Evolutionary conservation across 2,329 filamentous ascomycete genomes (phyloP).

Genomic region (Penicillium vulpinum): DNA sequence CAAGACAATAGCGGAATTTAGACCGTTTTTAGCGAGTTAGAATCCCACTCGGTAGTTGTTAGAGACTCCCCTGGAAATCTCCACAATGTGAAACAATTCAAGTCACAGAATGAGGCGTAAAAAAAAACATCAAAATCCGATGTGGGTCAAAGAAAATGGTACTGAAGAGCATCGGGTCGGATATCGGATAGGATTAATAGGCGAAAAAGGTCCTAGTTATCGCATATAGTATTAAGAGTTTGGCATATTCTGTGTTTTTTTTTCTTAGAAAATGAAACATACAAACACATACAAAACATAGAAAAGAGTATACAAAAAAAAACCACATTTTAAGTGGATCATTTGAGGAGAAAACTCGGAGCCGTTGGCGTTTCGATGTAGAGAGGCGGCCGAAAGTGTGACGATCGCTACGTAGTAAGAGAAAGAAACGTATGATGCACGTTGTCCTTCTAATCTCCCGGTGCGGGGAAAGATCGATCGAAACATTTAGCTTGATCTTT

Average conservation of each 20-base stretch:
- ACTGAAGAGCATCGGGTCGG: not conserved
- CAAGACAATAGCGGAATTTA: too few relatives aligned
- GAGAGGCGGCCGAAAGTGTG: constrained; percentile 19
- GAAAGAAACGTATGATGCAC: not conserved
- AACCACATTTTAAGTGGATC: not conserved
- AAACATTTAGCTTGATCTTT: too few relatives aligned
- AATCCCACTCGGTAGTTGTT: constrained; percentile 16
- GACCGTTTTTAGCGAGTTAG: not conserved
- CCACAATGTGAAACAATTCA: constrained; percentile 27
- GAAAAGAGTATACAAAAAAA: too few relatives aligned
- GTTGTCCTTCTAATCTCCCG: not conserved
- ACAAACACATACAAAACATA: not conserved
- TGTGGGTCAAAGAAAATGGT: not conserved
- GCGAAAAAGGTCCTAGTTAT: too few relatives aligned
- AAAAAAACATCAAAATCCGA: not conserved
- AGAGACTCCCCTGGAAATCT: constrained; percentile 22
- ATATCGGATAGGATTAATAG: not conserved
- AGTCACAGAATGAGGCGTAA: constrained; percentile 22
- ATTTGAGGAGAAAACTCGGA: constrained; percentile 29
- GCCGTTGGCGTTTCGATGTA: constrained; percentile 19
- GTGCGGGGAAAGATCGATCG: constrained; percentile 6
- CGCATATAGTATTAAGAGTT: too few relatives aligned
- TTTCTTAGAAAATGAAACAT: not conserved
- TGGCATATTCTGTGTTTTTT: too few relatives aligned
- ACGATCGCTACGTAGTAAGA: constrained; percentile 17